Evolutionary conservation across 2,329 filamentous ascomycete species (phyloP), one percentile per base, ranked within the genome.

Genomic region (Penicillium fuscoglaucum): DNA sequence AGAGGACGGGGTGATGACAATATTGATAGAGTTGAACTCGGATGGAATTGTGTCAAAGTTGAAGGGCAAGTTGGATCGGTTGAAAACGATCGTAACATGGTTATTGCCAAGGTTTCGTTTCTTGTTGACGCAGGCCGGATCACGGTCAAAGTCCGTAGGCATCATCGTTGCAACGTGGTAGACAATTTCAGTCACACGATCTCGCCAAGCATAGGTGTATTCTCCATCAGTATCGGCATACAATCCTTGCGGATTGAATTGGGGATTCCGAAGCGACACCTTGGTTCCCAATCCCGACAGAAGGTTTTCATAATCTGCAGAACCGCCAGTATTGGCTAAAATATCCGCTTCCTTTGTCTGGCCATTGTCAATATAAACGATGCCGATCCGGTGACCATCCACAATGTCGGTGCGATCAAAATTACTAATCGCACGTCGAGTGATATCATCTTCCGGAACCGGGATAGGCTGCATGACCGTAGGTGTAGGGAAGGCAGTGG

Each of bases 161-260:
- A 99, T 99, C 82, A 98, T 92, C 4, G 93, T 99, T 6, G 90
- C 91, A 55, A 98, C 88, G 72, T 98, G 95, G 75, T 96, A 99
- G 31, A 98, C 89, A 45, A 99, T 90, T 73, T 98, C 95, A 6
- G 93, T 95, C 57, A 97, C 91, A 44, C 93, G 85, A 72, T 98
- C 95, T 60, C 93, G 90, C 93, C 95, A 99, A 69, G 91, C 93
- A 71, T 93, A 93, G 0, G 93, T 91, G 73, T 90, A 91, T 68
- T 93, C 85, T 33, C 95, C 95, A 73, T 99, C 95, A 1, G 82
- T 82, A 68, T 93, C 88, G 65, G 87, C 84, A 72, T 98, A 93
- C 28, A 99, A 79, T 4, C 95, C 95, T 69, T 97, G 93, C 0
- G 93, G 92, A 69, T 99, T 98, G 79, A 96, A 96, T 24, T 85